Evolutionary conservation across 169 alveolate genomes (phyloP).

Genomic region (Eimeria mitis): DNA sequence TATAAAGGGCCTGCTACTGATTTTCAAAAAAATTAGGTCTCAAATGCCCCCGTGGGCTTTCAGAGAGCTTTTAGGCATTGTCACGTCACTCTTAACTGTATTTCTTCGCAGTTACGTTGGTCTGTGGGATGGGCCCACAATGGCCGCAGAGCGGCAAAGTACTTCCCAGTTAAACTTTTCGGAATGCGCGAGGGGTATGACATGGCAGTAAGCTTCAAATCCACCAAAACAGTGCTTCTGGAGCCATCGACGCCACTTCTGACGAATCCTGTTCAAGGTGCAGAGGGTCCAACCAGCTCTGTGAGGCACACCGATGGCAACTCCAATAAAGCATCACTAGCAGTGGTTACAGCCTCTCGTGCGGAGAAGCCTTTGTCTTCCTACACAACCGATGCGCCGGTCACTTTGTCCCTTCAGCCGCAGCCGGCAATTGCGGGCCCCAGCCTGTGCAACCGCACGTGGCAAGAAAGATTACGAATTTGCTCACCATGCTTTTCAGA

Average conservation of each 20-base stretch:
- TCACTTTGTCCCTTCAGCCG: slow-evolving; percentile 26
- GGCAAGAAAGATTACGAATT: not conserved
- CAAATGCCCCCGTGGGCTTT: not conserved
- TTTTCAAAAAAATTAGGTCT: not conserved
- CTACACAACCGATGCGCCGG: not conserved
- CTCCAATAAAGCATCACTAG: not conserved
- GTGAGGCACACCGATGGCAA: not conserved
- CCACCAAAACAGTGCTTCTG: slow-evolving; percentile 20
- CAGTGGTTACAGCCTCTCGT: slow-evolving; percentile 2
- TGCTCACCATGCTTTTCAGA: slow-evolving; percentile 6
- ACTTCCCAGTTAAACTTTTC: slow-evolving; percentile 87
- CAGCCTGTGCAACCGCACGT: slow-evolving; percentile 11
- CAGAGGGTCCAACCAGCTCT: not conserved
- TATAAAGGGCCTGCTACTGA: not conserved
- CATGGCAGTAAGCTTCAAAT: slow-evolving; percentile 86
- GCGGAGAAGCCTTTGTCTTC: not conserved
- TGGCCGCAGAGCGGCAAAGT: slow-evolving; percentile 88
- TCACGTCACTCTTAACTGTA: not conserved
- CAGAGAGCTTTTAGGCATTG: not conserved
- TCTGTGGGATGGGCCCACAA: slow-evolving; percentile 88
- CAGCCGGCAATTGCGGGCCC: slow-evolving; percentile 3
- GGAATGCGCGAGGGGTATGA: slow-evolving; percentile 88
- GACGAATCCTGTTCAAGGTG: slow-evolving; percentile 15
- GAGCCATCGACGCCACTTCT: slow-evolving; percentile 24
- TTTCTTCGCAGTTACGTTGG: slow-evolving; percentile 86